Conservation (phyloP, 2,329 filamentous ascomycete species). For the Ascochyta viciae-villosae region DNA sequence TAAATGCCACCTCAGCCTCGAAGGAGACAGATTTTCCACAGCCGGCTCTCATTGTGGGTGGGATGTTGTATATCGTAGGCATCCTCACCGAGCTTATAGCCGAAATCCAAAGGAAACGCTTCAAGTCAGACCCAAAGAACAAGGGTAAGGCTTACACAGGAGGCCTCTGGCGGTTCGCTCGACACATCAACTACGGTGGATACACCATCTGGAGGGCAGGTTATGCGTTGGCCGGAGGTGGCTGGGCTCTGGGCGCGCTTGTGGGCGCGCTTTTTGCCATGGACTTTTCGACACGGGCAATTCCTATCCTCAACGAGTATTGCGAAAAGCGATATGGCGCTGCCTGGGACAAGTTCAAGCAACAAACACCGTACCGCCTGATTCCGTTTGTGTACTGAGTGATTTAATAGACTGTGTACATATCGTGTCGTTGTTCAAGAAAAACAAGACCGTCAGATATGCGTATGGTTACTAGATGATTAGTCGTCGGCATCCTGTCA, state of each 20-base stretch:
- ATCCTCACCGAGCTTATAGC: constrained; percentile 62
- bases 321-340: constrained; percentile 52
- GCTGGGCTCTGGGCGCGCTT: constrained; percentile 54
- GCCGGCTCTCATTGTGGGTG: constrained; percentile 56
- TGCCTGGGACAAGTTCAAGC: constrained; percentile 52
- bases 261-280: constrained; percentile 52
- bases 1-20: constrained; percentile 57
- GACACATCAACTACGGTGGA: constrained; percentile 63
- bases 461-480: neutral
- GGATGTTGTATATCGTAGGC: constrained; percentile 59
- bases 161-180: constrained; percentile 58
- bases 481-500: neutral
- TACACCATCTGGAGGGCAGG: constrained; percentile 60
- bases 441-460: neutral
- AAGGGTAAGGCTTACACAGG: constrained; percentile 60
- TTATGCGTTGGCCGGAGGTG: constrained; percentile 58
- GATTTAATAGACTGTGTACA: neutral
- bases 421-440: neutral
- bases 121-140: constrained; percentile 60
- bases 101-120: constrained; percentile 63
- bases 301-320: constrained; percentile 60
- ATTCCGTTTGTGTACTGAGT: constrained; percentile 43
- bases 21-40: constrained; percentile 51
- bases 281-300: constrained; percentile 54
- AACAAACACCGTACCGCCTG: constrained; percentile 48